Percentiles rank a stretch among this genome's conserved stretches.
Conservation (phyloP, 768 basidiomycete genomes). For the Kwoniella sp. region DNA sequence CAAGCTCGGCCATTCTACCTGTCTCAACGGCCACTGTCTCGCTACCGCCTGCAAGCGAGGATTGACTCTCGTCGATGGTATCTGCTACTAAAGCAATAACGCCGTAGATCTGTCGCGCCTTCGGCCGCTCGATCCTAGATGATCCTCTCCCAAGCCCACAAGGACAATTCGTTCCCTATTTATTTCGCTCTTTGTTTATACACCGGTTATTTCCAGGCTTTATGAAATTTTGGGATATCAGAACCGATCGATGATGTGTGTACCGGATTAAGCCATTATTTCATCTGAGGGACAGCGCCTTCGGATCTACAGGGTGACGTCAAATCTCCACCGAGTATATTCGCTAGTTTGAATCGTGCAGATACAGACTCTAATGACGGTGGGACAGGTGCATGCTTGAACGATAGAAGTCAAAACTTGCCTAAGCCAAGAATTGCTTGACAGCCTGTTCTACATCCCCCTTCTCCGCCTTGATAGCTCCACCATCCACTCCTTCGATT, state of each 20-base stretch:
- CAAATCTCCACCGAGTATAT: too few species aligned
- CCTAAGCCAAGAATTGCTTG: constrained; percentile 27
- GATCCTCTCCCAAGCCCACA: too few species aligned
- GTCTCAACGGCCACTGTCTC: constrained; percentile 2
- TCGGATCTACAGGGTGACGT: too few species aligned
- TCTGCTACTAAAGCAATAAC: neutral
- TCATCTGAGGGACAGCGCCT: too few species aligned
- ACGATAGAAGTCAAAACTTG: neutral
- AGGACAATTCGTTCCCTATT: neutral
- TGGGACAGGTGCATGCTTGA: neutral
- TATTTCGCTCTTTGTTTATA: neutral
- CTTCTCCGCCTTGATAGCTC: constrained; percentile 37
- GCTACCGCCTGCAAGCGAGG: neutral
- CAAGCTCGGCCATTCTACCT: constrained; percentile 4
- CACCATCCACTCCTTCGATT: constrained; percentile 72
- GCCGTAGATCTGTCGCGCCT: too few species aligned
- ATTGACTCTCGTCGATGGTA: neutral
- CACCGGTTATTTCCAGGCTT: neutral
- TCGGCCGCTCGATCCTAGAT: too few species aligned
- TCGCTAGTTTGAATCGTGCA: too few species aligned
- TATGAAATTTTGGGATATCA: neutral
- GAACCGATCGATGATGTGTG: too few species aligned
- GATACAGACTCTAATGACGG: too few species aligned
- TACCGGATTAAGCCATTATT: too few species aligned
- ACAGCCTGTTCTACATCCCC: constrained; percentile 32